phyloP scores from a whole-genome alignment of 345 rosid species.

The Eutrema heterophyllum region DNA sequence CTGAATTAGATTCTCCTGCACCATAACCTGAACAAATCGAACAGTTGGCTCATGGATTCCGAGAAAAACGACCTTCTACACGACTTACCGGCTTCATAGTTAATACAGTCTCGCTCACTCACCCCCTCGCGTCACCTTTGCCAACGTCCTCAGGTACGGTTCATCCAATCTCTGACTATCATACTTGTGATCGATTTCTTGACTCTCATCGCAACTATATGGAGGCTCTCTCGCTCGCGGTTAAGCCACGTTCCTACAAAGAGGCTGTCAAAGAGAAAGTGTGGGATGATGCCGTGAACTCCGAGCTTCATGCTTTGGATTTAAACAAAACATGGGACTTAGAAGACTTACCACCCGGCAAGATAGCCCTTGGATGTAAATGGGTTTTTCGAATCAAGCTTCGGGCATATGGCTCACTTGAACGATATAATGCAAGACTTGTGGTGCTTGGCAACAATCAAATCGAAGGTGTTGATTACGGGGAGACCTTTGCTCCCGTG shows the following conservation, averaged over 20 bases:
- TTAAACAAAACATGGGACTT: too few species aligned
- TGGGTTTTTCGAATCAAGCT: not conserved
- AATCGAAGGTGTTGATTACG: too few species aligned
- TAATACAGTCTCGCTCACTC: not conserved
- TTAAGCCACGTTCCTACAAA: not conserved
- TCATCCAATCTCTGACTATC: not conserved
- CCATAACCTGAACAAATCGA: too few species aligned
- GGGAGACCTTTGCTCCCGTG: too few species aligned
- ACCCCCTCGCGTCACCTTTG: not conserved
- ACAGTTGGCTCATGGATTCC: too few species aligned
- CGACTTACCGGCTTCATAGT: not conserved
- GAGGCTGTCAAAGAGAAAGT: not conserved
- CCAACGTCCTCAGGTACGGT: not conserved
- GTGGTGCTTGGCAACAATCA: too few species aligned
- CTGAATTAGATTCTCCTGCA: accelerated
- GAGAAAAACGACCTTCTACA: too few species aligned
- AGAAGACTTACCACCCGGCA: too few species aligned
- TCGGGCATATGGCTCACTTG: too few species aligned
- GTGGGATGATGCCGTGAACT: not conserved
- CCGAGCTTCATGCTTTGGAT: not conserved
- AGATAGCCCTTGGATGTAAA: not conserved
- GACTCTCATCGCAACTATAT: not conserved
- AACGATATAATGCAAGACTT: too few species aligned
- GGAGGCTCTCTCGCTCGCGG: not conserved
- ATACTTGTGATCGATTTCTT: not conserved